These are phyloP conservation scores for Aspergillus avenaceus DNA, from an alignment of 495 filamentous ascomycete genomes.

Conservation along the genomic window DNA sequence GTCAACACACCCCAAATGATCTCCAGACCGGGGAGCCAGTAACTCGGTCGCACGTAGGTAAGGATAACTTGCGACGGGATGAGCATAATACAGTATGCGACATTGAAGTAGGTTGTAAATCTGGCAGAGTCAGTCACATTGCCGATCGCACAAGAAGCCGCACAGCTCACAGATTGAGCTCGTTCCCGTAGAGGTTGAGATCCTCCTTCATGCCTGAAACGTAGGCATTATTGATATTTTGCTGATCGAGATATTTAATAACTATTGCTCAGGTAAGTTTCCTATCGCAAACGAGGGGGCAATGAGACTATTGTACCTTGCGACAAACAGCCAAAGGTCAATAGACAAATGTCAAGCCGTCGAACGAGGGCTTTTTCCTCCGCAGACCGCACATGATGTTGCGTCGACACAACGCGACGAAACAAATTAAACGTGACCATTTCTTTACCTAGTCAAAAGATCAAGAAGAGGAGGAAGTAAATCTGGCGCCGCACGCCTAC, in stretches of 20 bases:
- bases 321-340: constrained; percentile 31
- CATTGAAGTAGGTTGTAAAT: constrained; percentile 51
- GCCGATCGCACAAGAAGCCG: background rate
- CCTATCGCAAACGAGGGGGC: background rate
- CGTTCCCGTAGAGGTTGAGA: constrained; percentile 31
- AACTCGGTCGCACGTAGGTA: constrained; percentile 49
- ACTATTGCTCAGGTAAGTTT: background rate
- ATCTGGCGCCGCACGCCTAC: background rate
- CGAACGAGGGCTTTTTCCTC: constrained; percentile 30
- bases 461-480: background rate
- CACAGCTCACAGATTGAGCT: constrained; percentile 30
- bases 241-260: constrained; percentile 7
- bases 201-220: constrained; percentile 35
- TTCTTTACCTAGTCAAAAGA: background rate
- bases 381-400: constrained; percentile 10
- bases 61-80: constrained; percentile 56
- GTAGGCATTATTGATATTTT: constrained; percentile 28
- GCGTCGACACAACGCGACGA: constrained; percentile 8
- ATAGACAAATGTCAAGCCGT: constrained; percentile 25
- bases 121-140: constrained; percentile 5
- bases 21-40: constrained; percentile 53
- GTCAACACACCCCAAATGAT: constrained; percentile 42
- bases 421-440: constrained; percentile 20
- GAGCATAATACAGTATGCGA: constrained; percentile 57
- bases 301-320: constrained; percentile 22